Base-by-base conservation (phyloP, 768 basidiomycete genomes). In the Leccinum uliginosum region DNA sequence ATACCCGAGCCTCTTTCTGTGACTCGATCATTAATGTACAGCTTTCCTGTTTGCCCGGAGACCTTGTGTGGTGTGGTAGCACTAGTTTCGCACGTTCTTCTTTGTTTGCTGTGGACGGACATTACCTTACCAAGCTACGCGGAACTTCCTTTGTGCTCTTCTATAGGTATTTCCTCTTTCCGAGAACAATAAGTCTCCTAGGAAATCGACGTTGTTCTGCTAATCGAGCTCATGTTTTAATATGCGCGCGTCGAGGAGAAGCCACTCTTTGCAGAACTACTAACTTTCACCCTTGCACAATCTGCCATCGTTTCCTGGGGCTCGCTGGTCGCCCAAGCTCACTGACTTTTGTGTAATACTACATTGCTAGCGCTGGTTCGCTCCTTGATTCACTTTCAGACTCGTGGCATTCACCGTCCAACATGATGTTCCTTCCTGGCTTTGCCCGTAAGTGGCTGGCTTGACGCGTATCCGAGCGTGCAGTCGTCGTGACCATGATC, bases 181-280 rank as follows among this genome's bases (percentile, higher is more conserved):
- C 44, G 48, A 61, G 55, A 64, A 70, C 68, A 70, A 72, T 70
- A 58, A 14, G 67, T 69, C 67, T 43, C 61, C 68, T 63, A 64
- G 60, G 66, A 55, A 60, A 65, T 69, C 34, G 40, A 27, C 6
- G 32, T 47, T 19, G 43, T 46, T 46, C 48, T 14, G 30, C 35
- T 30, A 12, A 30, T 19, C 32, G 45, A 29, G 19, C n/a, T 30
- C 27, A 19, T 17, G 4, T n/a, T 53, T 54, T 59, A 59, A 61
- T 46, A 49, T 17, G 0, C 50, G 29, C 23, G 34, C n/a, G 40
- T 46, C 43, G 45, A 30, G n/a, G 27, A 21, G 15, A 6, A 15
- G n/a, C 11, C 14, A 23, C 40, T 26, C 11, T 21, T 47, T 43
- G 51, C 57, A 48, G 23, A 34, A 30, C 29, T 30, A 30, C 29